phyloP scores from a whole-genome alignment of 805 yeast genomes.

The Dipodascopsis uninucleata region DNA sequence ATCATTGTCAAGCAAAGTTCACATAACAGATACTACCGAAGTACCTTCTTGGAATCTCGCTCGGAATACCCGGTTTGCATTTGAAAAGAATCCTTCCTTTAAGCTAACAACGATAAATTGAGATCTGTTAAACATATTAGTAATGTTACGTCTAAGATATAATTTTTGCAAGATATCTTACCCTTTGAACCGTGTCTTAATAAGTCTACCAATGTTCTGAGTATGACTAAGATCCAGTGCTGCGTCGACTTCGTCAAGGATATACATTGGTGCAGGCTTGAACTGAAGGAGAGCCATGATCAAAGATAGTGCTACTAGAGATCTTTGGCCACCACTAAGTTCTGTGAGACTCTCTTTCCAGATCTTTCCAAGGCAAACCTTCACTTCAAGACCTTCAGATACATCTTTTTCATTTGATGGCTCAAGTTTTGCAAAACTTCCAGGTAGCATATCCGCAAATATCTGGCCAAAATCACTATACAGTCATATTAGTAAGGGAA shows the following conservation, averaged over 20 bases:
- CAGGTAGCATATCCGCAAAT: slow-evolving; percentile 83
- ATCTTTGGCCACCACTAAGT: slow-evolving; percentile 90
- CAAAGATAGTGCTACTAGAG: slow-evolving; percentile 85
- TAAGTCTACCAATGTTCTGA: slow-evolving; percentile 93
- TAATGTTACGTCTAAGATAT: background rate
- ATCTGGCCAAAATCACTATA: slow-evolving; percentile 76
- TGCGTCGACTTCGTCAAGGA: slow-evolving; percentile 96
- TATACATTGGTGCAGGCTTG: slow-evolving; percentile 98
- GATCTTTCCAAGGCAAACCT: slow-evolving; percentile 81
- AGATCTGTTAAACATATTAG: slow-evolving; percentile 39
- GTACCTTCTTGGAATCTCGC: slow-evolving; percentile 97
- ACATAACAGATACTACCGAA: slow-evolving; percentile 58
- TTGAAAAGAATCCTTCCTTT: slow-evolving; percentile 97
- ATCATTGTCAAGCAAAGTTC: too few relatives aligned
- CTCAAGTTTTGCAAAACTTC: slow-evolving; percentile 83
- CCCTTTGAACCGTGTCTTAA: slow-evolving; percentile 90
- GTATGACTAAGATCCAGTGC: slow-evolving; percentile 96
- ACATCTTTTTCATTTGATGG: slow-evolving; percentile 78
- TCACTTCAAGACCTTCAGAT: slow-evolving; percentile 85
- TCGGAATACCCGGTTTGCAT: slow-evolving; percentile 90
- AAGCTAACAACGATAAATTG: slow-evolving; percentile 95
- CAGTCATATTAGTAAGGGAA: slow-evolving; percentile 1
- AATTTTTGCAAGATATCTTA: too few relatives aligned
- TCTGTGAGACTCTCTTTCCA: slow-evolving; percentile 97
- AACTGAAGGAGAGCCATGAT: slow-evolving; percentile 89